Conservation (phyloP, 768 basidiomycete genomes). For the Goffeauzyma gilvescens region DNA sequence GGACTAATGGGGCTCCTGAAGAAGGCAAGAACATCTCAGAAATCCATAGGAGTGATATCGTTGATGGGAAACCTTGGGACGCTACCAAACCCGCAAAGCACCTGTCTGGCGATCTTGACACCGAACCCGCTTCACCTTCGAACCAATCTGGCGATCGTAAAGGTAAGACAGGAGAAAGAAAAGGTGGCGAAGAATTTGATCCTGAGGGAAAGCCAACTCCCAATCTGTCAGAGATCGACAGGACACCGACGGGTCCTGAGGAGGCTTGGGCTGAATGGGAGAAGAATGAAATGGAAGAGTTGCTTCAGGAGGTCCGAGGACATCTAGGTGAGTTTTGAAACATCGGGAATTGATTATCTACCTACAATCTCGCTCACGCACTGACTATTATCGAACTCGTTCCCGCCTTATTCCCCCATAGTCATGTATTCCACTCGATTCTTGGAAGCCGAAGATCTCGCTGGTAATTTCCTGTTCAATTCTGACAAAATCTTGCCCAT, state of each 20-base stretch:
- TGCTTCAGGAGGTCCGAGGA: conserved; percentile 57
- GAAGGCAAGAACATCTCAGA: conserved; percentile 21
- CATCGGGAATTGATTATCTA: background rate
- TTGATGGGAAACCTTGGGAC: conserved; percentile 11
- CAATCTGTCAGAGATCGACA: too few species aligned
- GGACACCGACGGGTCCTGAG: conserved; percentile 34
- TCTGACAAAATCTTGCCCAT: conserved; percentile 40
- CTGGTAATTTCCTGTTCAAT: conserved; percentile 84
- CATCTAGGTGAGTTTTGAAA: conserved; percentile 52
- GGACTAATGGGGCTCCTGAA: too few species aligned
- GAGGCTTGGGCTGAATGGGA: conserved; percentile 71
- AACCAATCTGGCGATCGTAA: too few species aligned
- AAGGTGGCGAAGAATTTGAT: too few species aligned
- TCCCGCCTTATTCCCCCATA: conserved; percentile 26
- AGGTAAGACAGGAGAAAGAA: too few species aligned
- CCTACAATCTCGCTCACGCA: background rate
- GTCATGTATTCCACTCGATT: conserved; percentile 71
- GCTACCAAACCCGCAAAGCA: conserved; percentile 1
- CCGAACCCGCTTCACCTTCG: too few species aligned
- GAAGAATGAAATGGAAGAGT: conserved; percentile 68
- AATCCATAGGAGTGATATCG: conserved; percentile 8
- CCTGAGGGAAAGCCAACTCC: too few species aligned
- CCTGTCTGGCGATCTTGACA: background rate
- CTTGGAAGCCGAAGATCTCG: conserved; percentile 76
- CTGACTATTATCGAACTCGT: background rate